Base-by-base conservation (phyloP, 768 basidiomycete species). In the Scleroderma bovista region DNA sequence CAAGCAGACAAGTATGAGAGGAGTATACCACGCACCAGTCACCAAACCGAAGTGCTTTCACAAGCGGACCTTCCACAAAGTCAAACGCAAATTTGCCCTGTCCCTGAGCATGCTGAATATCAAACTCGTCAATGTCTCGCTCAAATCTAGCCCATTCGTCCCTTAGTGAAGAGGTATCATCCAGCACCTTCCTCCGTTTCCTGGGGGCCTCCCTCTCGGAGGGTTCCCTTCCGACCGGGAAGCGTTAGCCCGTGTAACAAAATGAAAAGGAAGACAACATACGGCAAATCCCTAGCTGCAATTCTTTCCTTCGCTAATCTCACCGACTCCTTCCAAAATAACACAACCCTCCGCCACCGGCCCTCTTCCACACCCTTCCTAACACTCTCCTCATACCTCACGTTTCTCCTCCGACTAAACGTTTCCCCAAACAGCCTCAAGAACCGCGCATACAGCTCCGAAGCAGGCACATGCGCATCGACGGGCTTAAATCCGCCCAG, bases 401-500 rank as follows among this genome's bases (percentile, higher is more conserved):
- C 80, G 59, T 98, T 98, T 73, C 87, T 90, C 70, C 81, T 82
- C 59, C 88, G 75, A 68, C 93, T 95, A 61, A 98, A 97, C 0
- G 92, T 94, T 13, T 74, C 73, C 2, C 83, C 81, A 64, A 98
- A 97, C 37, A 97, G 69, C 46, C 82, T 82, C 55, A 86, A 67
- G 72, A 94, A 98, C 22, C 75, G 74, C 48, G 78, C 74, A 53
- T 93, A 84, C 37, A 96, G 66, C 24, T 71, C 73, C 8, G 78
- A 76, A 0, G 83, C 93, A 11, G 91, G 84, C 1, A 92, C 68
- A 12, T 87, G 81, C 6, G 92, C 81, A 64, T 98, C 92, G 7
- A 98, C 73, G n/a, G 96, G 96, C 64, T 93, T 94, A 67, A 95
- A 93, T 0, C 94, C 94, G 33, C 96, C 96, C 5, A 99, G 73